Conservation (phyloP, 768 basidiomycete genomes). For the Psilocybe cyanescens region DNA sequence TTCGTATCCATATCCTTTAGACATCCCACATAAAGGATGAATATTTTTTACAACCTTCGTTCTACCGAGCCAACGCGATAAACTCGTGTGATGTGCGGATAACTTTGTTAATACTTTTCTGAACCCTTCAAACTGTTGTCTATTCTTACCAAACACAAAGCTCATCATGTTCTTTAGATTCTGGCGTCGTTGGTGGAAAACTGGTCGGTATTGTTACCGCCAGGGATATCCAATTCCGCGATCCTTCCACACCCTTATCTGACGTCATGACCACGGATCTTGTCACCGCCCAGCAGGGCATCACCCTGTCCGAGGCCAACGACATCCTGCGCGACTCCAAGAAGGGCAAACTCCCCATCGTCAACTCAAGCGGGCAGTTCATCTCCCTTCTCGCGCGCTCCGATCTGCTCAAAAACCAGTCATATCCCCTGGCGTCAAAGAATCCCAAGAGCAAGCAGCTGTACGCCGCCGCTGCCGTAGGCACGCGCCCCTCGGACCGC, state of each 20-base stretch:
- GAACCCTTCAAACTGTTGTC: slow-evolving; percentile 18
- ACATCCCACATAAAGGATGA: slow-evolving; percentile 44
- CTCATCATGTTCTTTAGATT: slow-evolving; percentile 54
- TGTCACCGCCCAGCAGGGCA: slow-evolving; percentile 85
- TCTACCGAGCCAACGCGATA: slow-evolving; percentile 18
- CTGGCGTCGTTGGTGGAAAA: slow-evolving; percentile 85
- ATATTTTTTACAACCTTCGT: slow-evolving; percentile 60
- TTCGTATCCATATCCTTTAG: slow-evolving; percentile 45
- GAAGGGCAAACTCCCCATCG: slow-evolving; percentile 92
- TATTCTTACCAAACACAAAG: slow-evolving; percentile 10
- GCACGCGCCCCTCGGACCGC: slow-evolving; percentile 87
- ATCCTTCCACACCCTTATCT: slow-evolving; percentile 62
- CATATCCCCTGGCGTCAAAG: slow-evolving; percentile 94
- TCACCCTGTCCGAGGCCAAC: slow-evolving; percentile 92
- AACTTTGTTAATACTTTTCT: slow-evolving; percentile 7
- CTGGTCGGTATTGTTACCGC: slow-evolving; percentile 96
- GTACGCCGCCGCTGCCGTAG: slow-evolving; percentile 94
- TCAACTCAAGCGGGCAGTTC: slow-evolving; percentile 55
- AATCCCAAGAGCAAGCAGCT: slow-evolving; percentile 91
- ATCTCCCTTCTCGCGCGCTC: slow-evolving; percentile 91
- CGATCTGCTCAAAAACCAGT: slow-evolving; percentile 96
- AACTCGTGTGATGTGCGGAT: slow-evolving; percentile 16
- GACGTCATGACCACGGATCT: slow-evolving; percentile 90
- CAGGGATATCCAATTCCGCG: slow-evolving; percentile 94
- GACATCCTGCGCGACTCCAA: slow-evolving; percentile 93